Base-by-base conservation (phyloP, 2,329 filamentous ascomycete genomes). In the Parafenestella ontariensis region DNA sequence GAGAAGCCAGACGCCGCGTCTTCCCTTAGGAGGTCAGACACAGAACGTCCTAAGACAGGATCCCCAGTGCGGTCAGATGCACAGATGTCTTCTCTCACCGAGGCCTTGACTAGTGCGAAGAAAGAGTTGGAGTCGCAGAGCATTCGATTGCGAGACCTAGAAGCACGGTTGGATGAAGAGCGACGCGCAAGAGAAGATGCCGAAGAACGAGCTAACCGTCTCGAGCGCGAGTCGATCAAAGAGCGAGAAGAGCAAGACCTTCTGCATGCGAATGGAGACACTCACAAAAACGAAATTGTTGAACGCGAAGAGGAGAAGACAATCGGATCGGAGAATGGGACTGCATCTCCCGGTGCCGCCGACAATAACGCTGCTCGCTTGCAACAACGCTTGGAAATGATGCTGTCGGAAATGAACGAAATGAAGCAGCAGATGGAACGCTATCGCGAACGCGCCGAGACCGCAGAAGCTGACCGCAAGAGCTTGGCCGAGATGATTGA, bases 401-500 rank as follows among this genome's bases (percentile, higher is more conserved):
- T 96, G 84, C 83, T 91, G 54, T 80, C 82, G 31, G 91, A 96
- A 67, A 93, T 97, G 85, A 87, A 86, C 49, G 87, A 89, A 52
- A 86, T 96, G 80, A 90, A 88, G 75, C 82, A 87, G 58, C 89
- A 96, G 72, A 87, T 96, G 71, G 89, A 95, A 49, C 78, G 82
- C 6, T 96, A 91, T 79, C 89, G 89, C 66, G 80, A 85, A 51
- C 87, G 91, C 26, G 92, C 92, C 8, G 90, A 96, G 73, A 83
- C 81, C 54, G 93, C 92, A 3, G 94, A 98, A 72, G 79, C 84
- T 8, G 92, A 96, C 49, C 87, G 89, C 49, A 88, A 89, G 73
- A 89, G 89, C 1, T 78, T 99, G 40, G 88, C 90, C 1, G 91
- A 96, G 71, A 95, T 98, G 91, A 88, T 97, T 11, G 82, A 91